phyloP scores from a whole-genome alignment of 1,139 yeast species.

The Saccharomycopsis hybrid region DNA sequence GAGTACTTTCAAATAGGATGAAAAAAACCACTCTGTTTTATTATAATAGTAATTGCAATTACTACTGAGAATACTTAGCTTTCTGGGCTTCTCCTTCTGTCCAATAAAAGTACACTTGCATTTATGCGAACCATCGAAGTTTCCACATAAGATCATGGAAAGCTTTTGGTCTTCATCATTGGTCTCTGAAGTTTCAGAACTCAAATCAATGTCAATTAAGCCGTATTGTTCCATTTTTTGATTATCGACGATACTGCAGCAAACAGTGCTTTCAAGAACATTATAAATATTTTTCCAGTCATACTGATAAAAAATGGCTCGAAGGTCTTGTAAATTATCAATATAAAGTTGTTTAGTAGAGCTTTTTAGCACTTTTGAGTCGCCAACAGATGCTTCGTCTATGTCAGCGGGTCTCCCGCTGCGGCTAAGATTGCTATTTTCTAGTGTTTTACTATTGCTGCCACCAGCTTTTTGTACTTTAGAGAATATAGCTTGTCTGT shows the following conservation, averaged over 20 bases:
- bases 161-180: background rate
- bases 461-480: background rate
- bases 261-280: background rate
- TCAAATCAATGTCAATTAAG: background rate
- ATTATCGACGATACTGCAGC: slow-evolving; percentile 5
- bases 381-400: no score
- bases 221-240: background rate
- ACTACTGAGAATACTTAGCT: background rate
- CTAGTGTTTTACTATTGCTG: no score
- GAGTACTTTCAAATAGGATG: slow-evolving; percentile 2
- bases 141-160: slow-evolving; percentile 5
- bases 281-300: slow-evolving; percentile 6
- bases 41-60: slow-evolving; percentile 10
- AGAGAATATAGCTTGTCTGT: background rate
- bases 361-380: slow-evolving; percentile 8
- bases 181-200: background rate
- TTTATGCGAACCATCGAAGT: slow-evolving; percentile 3
- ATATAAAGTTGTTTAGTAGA: slow-evolving; percentile 7
- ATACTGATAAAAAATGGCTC: background rate
- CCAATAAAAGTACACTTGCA: slow-evolving; percentile 6
- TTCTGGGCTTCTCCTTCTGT: background rate
- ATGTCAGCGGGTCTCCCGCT: no score
- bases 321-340: background rate
- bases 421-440: no score
- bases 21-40: slow-evolving; percentile 11